Percentiles rank a stretch among this genome's conserved stretches.
Evolutionary conservation across 257 asterid genomes (phyloP).

Genomic region (Solanum appendiculatum): DNA sequence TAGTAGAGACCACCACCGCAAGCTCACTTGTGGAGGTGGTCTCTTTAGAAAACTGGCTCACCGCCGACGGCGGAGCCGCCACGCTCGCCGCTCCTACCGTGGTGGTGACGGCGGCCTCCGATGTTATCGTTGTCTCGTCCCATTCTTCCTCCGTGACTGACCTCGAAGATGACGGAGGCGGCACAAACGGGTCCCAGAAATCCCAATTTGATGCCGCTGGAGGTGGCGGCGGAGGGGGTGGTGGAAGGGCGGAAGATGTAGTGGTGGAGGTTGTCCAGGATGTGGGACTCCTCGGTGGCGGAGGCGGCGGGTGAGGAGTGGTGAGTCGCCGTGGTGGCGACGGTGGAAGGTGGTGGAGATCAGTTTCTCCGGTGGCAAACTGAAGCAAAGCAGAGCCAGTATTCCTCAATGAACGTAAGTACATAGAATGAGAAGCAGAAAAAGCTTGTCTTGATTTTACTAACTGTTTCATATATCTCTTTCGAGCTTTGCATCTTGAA

Average conservation of each 20-base stretch:
- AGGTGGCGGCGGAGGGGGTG: slow-evolving; percentile 60
- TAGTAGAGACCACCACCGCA: slow-evolving; percentile 76
- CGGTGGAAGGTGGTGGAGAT: slow-evolving; percentile 41
- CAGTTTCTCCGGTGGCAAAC: slow-evolving; percentile 74
- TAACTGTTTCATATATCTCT: slow-evolving; percentile 82
- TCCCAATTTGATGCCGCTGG: slow-evolving; percentile 75
- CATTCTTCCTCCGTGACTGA: slow-evolving; percentile 69
- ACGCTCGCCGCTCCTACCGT: slow-evolving; percentile 39
- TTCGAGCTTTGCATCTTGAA: slow-evolving; percentile 79
- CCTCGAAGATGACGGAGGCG: slow-evolving; percentile 52
- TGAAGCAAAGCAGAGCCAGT: slow-evolving; percentile 82
- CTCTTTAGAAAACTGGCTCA: slow-evolving; percentile 29
- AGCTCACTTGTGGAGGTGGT: slow-evolving; percentile 53
- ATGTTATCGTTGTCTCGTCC: slow-evolving; percentile 49
- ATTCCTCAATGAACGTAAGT: slow-evolving; percentile 61
- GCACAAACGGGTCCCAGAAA: slow-evolving; percentile 95
- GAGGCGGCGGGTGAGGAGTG: slow-evolving; percentile 22
- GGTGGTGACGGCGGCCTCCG: slow-evolving; percentile 50
- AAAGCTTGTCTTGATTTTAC: slow-evolving; percentile 83
- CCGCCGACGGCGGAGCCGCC: slow-evolving; percentile 57
- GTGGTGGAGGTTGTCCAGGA: slow-evolving; percentile 55
- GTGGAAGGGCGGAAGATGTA: slow-evolving; percentile 44
- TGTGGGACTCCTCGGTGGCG: slow-evolving; percentile 54
- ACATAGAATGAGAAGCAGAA: slow-evolving; percentile 80
- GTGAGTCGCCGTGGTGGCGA: slow-evolving; percentile 13